Base-by-base conservation (phyloP, 768 basidiomycete species). In the Rhizopogon rudus region DNA sequence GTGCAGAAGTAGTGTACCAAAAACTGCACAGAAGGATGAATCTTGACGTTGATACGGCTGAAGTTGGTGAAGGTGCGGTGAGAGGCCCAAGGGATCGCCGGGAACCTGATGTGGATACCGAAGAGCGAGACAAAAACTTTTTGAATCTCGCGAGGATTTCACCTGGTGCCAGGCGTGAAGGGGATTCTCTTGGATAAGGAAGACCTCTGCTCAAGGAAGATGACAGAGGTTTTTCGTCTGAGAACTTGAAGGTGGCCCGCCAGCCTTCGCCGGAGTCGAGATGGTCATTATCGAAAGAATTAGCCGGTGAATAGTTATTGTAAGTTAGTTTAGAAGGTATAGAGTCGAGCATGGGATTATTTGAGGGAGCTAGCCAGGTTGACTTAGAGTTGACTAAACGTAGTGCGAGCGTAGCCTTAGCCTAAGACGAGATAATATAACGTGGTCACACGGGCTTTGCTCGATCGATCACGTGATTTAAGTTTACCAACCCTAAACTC, bases 1-100 rank as follows among this genome's bases (percentile, higher is more conserved):
- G 71, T 1, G 96, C 96, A 6, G 94, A 97, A 3, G 88, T 85
- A 14, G 85, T 80, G 73, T 99, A 99, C 97, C 97, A 99, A 20
- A 98, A 77, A 16, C 76, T 72, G 67, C 97, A 99, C 35, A 96
- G 78, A 53, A 89, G 70, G 45, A 93, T 73, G 73, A 99, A 98
- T 54, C 71, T 75, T 10, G 73, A 28, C 1, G 73, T 72, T 3
- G 77, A 61, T 28, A 59, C 44, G 3, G 71, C 41, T 22, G 69
- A 53, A 17, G 59, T 33, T 28, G 52, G 52, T 33, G 55, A 39
- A 28, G 48, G 41, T 49, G 65, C 56, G 39, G 61, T 57, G 54
- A 58, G 61, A 20, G 61, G 56, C 40, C 48, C 49, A 8, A 39
- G 63, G 6, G 62, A 62, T 44, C 65, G 64, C 56, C 70, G 69